phyloP scores from a whole-genome alignment of 306 rosid species.

The Medicago arabica region DNA sequence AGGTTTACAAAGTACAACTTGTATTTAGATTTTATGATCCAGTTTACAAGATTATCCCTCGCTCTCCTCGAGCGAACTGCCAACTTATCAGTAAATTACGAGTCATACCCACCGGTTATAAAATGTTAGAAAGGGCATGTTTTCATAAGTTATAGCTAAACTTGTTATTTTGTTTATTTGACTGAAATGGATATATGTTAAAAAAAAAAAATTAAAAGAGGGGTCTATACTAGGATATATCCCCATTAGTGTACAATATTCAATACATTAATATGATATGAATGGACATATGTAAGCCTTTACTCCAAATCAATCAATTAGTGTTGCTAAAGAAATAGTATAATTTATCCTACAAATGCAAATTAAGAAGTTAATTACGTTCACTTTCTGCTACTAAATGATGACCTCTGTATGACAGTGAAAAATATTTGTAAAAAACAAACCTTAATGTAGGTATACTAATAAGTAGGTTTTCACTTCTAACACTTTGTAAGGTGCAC shows the following conservation, averaged over 20 bases:
- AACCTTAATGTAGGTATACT: not conserved
- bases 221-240: not conserved
- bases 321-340: not conserved
- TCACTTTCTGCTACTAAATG: slow-evolving; percentile 26
- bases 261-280: not conserved
- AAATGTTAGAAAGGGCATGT: too few relatives aligned
- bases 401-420: not conserved
- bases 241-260: not conserved
- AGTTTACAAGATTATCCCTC: not conserved
- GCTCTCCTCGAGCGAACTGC: not conserved
- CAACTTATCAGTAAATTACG: too few relatives aligned
- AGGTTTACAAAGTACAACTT: not conserved
- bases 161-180: not conserved
- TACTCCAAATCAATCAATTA: not conserved
- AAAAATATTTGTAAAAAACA: not conserved
- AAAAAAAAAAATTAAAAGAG: too few relatives aligned
- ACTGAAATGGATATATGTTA: not conserved
- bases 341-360: not conserved
- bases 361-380: not conserved
- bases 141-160: not conserved
- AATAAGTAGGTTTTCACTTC: slow-evolving; percentile 4
- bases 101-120: too few relatives aligned
- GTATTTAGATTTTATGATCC: not conserved
- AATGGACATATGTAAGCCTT: not conserved
- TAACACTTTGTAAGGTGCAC: slow-evolving; percentile 7